These are phyloP conservation scores for Auriscalpium microsporum DNA, from an alignment of 768 basidiomycete species.

Conservation along the genomic window DNA sequence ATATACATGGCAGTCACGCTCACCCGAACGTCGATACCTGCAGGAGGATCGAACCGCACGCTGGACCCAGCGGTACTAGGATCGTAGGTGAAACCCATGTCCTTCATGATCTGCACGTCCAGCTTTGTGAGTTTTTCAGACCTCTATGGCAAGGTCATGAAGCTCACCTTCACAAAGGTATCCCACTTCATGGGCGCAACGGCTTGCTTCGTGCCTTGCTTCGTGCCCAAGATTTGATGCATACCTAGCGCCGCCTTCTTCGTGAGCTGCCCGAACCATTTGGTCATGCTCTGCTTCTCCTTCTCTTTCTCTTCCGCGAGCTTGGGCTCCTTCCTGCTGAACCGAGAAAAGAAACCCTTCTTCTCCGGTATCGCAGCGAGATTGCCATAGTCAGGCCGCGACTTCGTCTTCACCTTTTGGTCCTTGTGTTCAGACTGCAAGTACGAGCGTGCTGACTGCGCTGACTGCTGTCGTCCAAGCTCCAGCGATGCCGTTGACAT, in stretches of 20 bases:
- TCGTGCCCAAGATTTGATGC: constrained; percentile 15
- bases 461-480: constrained; percentile 40
- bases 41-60: constrained; percentile 24
- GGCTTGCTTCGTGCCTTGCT: constrained; percentile 16
- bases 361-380: constrained; percentile 37
- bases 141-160: neutral
- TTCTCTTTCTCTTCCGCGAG: constrained; percentile 20
- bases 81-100: constrained; percentile 23
- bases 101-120: constrained; percentile 19
- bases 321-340: constrained; percentile 31
- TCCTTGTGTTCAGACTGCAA: constrained; percentile 40
- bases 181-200: constrained; percentile 26
- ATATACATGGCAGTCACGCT: neutral
- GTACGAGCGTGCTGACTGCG: constrained; percentile 68
- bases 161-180: constrained; percentile 21
- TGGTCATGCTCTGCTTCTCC: constrained; percentile 25
- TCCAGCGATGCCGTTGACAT: constrained; percentile 33
- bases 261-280: constrained; percentile 12
- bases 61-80: constrained; percentile 24
- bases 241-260: constrained; percentile 16
- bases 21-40: constrained; percentile 7
- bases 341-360: constrained; percentile 44
- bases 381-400: constrained; percentile 50
- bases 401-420: constrained; percentile 62
- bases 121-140: neutral